Evolutionary conservation across 164 flowering plant genomes (phyloP).

Genomic region (Umbilicus rupestris): DNA sequence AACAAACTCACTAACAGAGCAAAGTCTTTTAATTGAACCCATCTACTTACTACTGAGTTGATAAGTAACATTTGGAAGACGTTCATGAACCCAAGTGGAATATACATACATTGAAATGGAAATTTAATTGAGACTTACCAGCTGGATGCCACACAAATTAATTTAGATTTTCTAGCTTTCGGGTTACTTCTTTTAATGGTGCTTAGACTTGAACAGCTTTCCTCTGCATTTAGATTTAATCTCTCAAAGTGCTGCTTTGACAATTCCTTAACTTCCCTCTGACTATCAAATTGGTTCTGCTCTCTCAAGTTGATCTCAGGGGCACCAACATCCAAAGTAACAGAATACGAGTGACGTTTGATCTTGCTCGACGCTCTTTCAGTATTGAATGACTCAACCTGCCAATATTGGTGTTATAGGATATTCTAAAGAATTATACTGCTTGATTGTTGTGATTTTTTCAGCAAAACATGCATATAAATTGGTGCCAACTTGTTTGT

Average conservation of each 20-base stretch:
- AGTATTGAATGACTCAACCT: conserved; percentile 69
- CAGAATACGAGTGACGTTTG: conserved; percentile 53
- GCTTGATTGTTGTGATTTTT: neutral
- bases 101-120: neutral
- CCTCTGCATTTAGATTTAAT: conserved; percentile 23
- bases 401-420: conserved; percentile 12
- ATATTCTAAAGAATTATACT: neutral
- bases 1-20: neutral
- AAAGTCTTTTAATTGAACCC: neutral
- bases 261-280: conserved; percentile 20
- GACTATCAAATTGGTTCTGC: conserved; percentile 13
- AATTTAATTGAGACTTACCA: conserved; percentile 34
- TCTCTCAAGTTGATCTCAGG: conserved; percentile 18
- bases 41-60: neutral
- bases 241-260: conserved; percentile 24
- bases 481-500: neutral
- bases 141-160: conserved; percentile 13
- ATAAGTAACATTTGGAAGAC: neutral
- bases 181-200: conserved; percentile 22
- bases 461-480: neutral
- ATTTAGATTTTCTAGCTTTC: conserved; percentile 15
- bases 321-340: conserved; percentile 29
- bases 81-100: neutral
- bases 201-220: conserved; percentile 14
- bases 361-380: conserved; percentile 67